Evolutionary conservation across 345 rosid species (phyloP), one percentile per base, ranked within the genome.

Genomic region (Carallia pectinifolia): DNA sequence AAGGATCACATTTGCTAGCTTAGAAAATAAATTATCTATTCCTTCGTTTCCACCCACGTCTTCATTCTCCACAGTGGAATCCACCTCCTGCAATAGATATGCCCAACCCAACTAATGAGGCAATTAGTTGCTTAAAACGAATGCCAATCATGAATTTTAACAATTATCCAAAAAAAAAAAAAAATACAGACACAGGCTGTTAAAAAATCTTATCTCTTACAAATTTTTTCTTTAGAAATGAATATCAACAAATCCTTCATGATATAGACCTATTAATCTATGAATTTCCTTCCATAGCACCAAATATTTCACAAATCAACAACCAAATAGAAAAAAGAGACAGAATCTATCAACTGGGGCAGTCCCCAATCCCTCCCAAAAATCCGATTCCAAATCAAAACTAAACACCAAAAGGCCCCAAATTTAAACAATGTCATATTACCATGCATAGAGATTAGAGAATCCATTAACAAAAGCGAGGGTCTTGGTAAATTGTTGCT

Each of bases 381-480:
- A 53, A 39, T 12, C 30, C 62, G 44, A 62, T 13, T 33, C 19
- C 17, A 55, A 34, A 30, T 15, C 23, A 10, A 59, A 54, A 53
- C 34, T 13, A 62, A 10, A 65, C 10, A n/a, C 7, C 2, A 18
- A 13, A 55, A 2, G 13, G 17, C 30, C 7, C 37, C 6, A 60
- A 50, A n/a, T 23, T 50, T 15, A 37, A 8, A 56, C 23, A 34
- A 15, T 12, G 17, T 48, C n/a, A 69, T 18, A 23, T 36, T 70
- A 95, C 99, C 99, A 96, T 92, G 98, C 97, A 53, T 86, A 96
- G 40, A 96, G 86, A 87, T 96, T 96, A 78, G 87, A 66, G 87
- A 96, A 96, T 13, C 98, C 98, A 82, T 88, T 85, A 63, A 92
- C 95, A 75, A 96, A 73, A 80, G 98, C 83, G 8, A 97, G 99